A percentile compares a stretch with the other conserved stretches of the same genome.
Evolutionary conservation across 1,284 basidiomycete genomes (phyloP).

Genomic region (Ceratobasidium theobromae): DNA sequence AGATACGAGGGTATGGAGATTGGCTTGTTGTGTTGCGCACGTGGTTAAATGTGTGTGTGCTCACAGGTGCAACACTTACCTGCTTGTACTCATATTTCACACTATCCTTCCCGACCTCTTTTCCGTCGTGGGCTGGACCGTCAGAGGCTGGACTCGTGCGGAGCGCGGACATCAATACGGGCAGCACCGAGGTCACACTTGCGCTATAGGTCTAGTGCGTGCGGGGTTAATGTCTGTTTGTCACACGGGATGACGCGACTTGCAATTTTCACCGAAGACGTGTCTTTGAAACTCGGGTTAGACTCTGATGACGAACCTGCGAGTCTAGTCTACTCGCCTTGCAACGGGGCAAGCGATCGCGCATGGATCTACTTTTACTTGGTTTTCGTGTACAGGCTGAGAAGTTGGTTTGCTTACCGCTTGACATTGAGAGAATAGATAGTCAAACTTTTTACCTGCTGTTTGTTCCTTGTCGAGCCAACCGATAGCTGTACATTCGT

Average conservation of each 20-base stretch:
- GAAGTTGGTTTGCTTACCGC: no score
- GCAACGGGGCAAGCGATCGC: conserved; percentile 75
- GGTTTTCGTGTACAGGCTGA: no score
- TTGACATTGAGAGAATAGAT: conserved; percentile 93
- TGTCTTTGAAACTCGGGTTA: conserved; percentile 48
- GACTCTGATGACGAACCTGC: not conserved
- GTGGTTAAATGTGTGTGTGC: not conserved
- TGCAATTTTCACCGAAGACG: conserved; percentile 73
- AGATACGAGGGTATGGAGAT: conserved; percentile 84
- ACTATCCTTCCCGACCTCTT: conserved; percentile 60
- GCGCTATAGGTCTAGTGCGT: conserved; percentile 70
- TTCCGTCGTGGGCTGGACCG: conserved; percentile 64
- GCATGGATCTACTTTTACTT: conserved; percentile 81
- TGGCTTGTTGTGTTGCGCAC: conserved; percentile 59
- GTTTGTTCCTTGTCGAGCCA: conserved; percentile 95
- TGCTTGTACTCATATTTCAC: conserved; percentile 46
- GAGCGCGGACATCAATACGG: conserved; percentile 81
- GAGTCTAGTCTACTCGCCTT: conserved; percentile 54
- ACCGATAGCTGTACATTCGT: conserved; percentile 82
- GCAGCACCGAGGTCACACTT: conserved; percentile 70
- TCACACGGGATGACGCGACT: conserved; percentile 38
- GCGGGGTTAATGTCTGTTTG: conserved; percentile 42
- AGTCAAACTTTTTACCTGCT: conserved; percentile 82
- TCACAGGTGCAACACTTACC: conserved; percentile 20
- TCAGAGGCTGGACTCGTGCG: conserved; percentile 72